Base-by-base conservation (phyloP, 345 rosid genomes). In the Capsella bursapastoris region DNA sequence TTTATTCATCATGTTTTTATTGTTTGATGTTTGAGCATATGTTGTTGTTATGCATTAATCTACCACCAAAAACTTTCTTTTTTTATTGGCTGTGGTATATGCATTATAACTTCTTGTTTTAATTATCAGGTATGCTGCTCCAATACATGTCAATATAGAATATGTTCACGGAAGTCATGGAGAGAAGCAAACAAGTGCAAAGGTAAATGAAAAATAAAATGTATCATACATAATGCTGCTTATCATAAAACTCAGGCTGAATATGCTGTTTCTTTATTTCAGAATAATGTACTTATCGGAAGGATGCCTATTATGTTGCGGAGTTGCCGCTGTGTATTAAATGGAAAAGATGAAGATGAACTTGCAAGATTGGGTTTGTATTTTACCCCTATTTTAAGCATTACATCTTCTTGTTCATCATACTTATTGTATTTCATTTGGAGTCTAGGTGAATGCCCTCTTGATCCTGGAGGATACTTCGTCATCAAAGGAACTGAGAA, bases 381-480 rank as follows among this genome's bases (percentile, higher is more conserved):
- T 81, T 73, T 47, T 31, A 60, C 72, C 63, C 9, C 77, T 45
- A 40, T 29, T 64, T 64, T 57, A 50, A 13, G 47, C 45, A 35
- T 22, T 52, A 35, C 8, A 51, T 45, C 38, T 3, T n/a, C 18
- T 51, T 27, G 22, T 28, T 64, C 64, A n/a, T 63, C 47, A 41
- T 14, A 48, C 56, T 68, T 40, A 61, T 57, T 74, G 12, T 70
- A 64, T 56, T 64, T 53, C 58, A 22, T 35, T 64, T 71, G 77
- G 77, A 7, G 40, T 73, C 71, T 56, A 94, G 98, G 98, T 75
- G 98, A 94, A 83, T 94, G 98, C 74, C 98, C 97, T 76, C 90
- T 90, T 57, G 98, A 94, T 74, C 96, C 97, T 57, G 97, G 98
- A 61, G 97, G 97, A 57, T 94, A 94, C 86, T 94, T 94, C 78